phyloP scores from a whole-genome alignment of 2,329 filamentous ascomycete genomes.

The Claviceps capensis region DNA sequence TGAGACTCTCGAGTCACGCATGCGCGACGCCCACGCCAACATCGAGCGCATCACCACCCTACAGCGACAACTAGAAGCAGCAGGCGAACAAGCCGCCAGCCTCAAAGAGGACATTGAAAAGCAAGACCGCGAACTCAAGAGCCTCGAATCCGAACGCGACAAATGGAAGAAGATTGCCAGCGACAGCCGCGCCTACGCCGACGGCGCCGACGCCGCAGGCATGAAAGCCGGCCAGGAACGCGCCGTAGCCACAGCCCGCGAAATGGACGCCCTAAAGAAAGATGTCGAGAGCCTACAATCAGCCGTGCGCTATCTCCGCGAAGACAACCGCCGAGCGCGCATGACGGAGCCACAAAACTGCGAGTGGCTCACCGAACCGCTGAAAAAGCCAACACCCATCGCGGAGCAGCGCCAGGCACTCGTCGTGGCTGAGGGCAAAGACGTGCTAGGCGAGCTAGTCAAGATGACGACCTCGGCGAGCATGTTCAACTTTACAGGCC shows the following conservation, averaged over 20 bases:
- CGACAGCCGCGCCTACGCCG: conserved; percentile 43
- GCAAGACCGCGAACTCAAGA: conserved; percentile 52
- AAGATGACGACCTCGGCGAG: conserved; percentile 42
- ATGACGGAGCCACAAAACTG: conserved; percentile 39
- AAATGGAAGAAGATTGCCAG: conserved; percentile 60
- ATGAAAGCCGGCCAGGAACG: conserved; percentile 49
- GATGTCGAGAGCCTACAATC: conserved; percentile 53
- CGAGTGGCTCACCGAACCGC: conserved; percentile 49
- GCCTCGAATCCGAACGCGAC: conserved; percentile 50
- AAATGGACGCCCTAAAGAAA: conserved; percentile 58
- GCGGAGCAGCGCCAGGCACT: conserved; percentile 35
- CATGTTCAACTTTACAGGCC: conserved; percentile 43
- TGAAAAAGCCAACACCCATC: conserved; percentile 31
- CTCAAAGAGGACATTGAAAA: conserved; percentile 52
- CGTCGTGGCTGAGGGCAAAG: conserved; percentile 47
- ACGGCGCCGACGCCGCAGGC: conserved; percentile 34
- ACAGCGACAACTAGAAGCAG: conserved; percentile 43
- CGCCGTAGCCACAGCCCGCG: conserved; percentile 54
- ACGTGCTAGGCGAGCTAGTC: conserved; percentile 51
- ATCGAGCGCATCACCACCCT: conserved; percentile 54
- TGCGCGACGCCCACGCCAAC: conserved; percentile 72
- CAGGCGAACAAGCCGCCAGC: conserved; percentile 34
- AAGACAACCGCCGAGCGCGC: conserved; percentile 51
- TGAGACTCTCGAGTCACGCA: conserved; percentile 77
- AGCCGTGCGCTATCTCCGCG: conserved; percentile 52